Conservation (phyloP, 257 asterid species). For the Vinca minor region DNA sequence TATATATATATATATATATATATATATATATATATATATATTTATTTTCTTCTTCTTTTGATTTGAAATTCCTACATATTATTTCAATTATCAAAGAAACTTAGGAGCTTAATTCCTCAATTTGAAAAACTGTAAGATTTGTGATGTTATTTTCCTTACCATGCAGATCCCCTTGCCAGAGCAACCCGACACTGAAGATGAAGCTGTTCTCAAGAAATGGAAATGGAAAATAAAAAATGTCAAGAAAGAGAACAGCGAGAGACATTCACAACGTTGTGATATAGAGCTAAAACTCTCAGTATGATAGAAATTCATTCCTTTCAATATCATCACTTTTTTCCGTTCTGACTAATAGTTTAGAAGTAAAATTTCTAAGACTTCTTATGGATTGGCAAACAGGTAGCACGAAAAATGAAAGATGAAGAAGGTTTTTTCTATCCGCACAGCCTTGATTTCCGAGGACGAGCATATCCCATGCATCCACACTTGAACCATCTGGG, state of each 20-base stretch:
- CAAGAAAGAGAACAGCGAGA: constrained; percentile 86
- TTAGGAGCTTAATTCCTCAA: constrained; percentile 4
- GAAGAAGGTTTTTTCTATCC: constrained; percentile 91
- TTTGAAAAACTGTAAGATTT: background rate
- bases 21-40: too few species aligned
- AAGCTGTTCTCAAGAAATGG: constrained; percentile 61
- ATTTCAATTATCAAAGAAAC: constrained; percentile 6
- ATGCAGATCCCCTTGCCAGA: constrained; percentile 70
- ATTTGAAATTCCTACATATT: background rate
- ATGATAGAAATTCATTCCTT: constrained; percentile 27
- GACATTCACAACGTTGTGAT: constrained; percentile 92
- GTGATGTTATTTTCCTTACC: too few species aligned
- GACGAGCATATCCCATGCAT: constrained; percentile 98
- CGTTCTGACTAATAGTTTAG: constrained; percentile 4
- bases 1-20: too few species aligned
- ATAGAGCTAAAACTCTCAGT: constrained; percentile 90
- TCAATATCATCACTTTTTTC: constrained; percentile 7
- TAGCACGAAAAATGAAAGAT: constrained; percentile 79
- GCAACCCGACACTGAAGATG: constrained; percentile 84
- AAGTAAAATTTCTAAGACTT: constrained; percentile 6
- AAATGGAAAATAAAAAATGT: constrained; percentile 61
- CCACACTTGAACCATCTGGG: constrained; percentile 97
- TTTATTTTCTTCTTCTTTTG: constrained; percentile 8
- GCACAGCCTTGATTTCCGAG: constrained; percentile 91
- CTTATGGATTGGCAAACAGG: constrained; percentile 41